Base-by-base conservation (phyloP, 164 flowering plant genomes). In the Vitis riparia region DNA sequence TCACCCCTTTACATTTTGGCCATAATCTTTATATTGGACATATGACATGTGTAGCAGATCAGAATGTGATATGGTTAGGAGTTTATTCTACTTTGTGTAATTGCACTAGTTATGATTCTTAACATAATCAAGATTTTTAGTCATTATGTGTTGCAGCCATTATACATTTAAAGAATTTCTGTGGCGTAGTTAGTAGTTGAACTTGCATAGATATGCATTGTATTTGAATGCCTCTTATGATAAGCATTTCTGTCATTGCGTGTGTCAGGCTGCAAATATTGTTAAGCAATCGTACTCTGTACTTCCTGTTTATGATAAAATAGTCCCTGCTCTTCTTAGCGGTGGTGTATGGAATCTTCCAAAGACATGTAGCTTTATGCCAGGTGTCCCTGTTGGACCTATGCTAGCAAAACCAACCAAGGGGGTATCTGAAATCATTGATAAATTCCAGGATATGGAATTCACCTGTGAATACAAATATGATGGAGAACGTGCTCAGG, bases 401-500 rank as follows among this genome's bases (percentile, higher is more conserved):
- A 96, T 96, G 99, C 81, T 96, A 49, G 98, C 99, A 65, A 96
- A 96, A 72, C 95, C 97, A 57, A 93, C 99, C 8, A 96, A 91
- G 59, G 97, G 97, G 14, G 95, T 96, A 37, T 83, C 91, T 48
- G 99, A 93, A 77, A 96, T 96, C 66, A 55, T 91, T 61, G 91
- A 88, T 57, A 96, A 93, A 76, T 96, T 96, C 71, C 99, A 96
- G 79, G 89, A 86, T 72, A 87, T 76, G 74, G 97, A 84, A 62
- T 92, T 79, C 75, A 94, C 98, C 50, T 96, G 99, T 80, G 99
- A 96, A 78, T 96, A 96, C 83, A 96, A 96, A 83, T 96, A 96
- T 82, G 99, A 96, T 76, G 99, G 99, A 56, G 99, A 96, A 73
- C 95, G 99, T 69, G 99, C 99, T 62, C 98, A 95, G 96, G 99